A percentile compares a stretch with the other conserved stretches of the same genome.
Evolutionary conservation across 2,329 filamentous ascomycete genomes (phyloP).

Genomic region (Talaromyces sp.): DNA sequence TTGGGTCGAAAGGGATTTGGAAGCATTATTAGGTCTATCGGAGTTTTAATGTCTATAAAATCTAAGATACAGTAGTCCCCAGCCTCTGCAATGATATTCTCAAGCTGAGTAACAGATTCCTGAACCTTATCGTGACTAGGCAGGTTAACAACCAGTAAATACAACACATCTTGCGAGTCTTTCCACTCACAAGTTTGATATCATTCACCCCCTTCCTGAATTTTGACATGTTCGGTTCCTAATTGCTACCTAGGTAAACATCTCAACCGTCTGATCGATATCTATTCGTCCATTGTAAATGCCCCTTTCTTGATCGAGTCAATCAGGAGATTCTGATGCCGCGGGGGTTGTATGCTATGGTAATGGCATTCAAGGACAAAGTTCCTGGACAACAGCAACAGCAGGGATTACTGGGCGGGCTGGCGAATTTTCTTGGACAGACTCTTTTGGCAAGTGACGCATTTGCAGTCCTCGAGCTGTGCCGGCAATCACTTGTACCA

Average conservation of each 20-base stretch:
- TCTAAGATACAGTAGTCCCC: not conserved
- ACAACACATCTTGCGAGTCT: conserved; percentile 44
- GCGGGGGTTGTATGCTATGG: too few species aligned
- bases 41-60: not conserved
- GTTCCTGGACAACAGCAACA: too few species aligned
- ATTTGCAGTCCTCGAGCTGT: conserved; percentile 1
- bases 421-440: too few species aligned
- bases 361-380: too few species aligned
- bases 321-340: too few species aligned
- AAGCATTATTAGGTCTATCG: conserved; percentile 20
- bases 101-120: conserved; percentile 7
- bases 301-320: too few species aligned
- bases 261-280: not conserved
- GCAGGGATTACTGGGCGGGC: too few species aligned
- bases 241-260: not conserved
- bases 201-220: conserved; percentile 22
- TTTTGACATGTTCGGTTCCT: not conserved
- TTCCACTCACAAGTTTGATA: conserved; percentile 36
- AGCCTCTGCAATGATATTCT: not conserved
- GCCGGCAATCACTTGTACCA: not conserved
- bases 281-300: not conserved
- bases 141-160: conserved; percentile 50
- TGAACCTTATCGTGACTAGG: conserved; percentile 42
- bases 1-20: conserved; percentile 28
- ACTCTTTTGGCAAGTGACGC: conserved; percentile 44